These are phyloP conservation scores for Nakazawaea molendinolei DNA, from an alignment of 805 yeast species.

Conservation along the genomic window DNA sequence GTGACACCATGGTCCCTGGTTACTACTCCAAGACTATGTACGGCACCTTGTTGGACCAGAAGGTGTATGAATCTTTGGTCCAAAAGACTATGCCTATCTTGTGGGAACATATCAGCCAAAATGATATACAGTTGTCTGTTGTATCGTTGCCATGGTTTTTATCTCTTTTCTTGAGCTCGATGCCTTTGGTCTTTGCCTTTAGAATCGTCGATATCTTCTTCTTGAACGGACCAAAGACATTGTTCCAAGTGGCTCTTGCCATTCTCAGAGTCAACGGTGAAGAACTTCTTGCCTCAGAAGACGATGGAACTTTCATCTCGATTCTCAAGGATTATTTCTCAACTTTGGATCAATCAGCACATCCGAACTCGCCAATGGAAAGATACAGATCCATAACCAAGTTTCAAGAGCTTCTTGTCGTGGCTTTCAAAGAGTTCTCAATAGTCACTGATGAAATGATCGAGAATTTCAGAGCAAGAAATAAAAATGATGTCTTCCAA, in stretches of 20 bases:
- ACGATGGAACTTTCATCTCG: conserved; percentile 88
- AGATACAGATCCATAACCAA: conserved; percentile 64
- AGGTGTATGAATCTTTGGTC: conserved; percentile 86
- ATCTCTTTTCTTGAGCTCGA: conserved; percentile 80
- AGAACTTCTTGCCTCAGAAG: conserved; percentile 67
- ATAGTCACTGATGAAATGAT: conserved; percentile 72
- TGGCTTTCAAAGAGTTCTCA: conserved; percentile 87
- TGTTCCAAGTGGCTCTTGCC: conserved; percentile 92
- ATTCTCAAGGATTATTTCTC: conserved; percentile 78
- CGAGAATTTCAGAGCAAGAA: conserved; percentile 58
- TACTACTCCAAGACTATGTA: conserved; percentile 97
- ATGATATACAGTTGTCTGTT: conserved; percentile 88
- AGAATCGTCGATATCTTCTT: conserved; percentile 87
- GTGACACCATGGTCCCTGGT: conserved; percentile 88
- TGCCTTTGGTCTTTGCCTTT: conserved; percentile 93
- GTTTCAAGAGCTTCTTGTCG: conserved; percentile 85
- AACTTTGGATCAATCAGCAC: conserved; percentile 70
- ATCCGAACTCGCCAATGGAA: conserved; percentile 61
- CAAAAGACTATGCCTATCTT: conserved; percentile 84
- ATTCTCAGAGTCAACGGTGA: conserved; percentile 87
- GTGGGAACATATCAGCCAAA: conserved; percentile 70
- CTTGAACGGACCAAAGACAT: conserved; percentile 79
- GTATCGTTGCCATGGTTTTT: conserved; percentile 96
- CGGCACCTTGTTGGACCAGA: conserved; percentile 90
- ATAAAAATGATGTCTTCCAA: conserved; percentile 69